Conservation (phyloP, 2,329 filamentous ascomycete genomes). For the Colletotrichum simmondsii region DNA sequence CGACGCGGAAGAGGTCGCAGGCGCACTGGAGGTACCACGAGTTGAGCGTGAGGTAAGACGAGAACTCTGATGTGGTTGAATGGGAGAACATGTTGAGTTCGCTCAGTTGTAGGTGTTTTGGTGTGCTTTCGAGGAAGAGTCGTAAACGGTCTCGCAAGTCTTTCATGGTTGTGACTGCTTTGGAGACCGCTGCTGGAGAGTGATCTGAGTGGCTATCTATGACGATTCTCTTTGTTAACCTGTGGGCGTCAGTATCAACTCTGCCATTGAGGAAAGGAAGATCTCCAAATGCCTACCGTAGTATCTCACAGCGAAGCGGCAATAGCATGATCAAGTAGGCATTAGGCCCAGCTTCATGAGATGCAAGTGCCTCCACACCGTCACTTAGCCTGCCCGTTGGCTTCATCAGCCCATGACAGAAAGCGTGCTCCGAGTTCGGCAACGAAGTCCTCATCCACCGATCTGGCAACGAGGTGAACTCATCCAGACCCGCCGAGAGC, state of each 20-base stretch:
- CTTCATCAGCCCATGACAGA: conserved; percentile 14
- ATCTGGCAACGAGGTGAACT: conserved; percentile 19
- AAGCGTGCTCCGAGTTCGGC: conserved; percentile 5
- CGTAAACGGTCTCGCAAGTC: neutral
- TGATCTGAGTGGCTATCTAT: conserved; percentile 8
- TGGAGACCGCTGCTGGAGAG: neutral
- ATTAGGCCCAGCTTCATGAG: neutral
- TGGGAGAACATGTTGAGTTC: conserved; percentile 24
- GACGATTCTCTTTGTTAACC: conserved; percentile 14
- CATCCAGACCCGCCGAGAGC: conserved; percentile 15
- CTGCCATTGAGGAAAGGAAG: too few relatives aligned
- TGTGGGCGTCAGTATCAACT: neutral
- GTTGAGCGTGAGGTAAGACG: conserved; percentile 13
- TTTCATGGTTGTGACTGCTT: neutral
- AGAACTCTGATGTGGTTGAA: conserved; percentile 20
- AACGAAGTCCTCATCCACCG: conserved; percentile 12
- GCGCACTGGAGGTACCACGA: conserved; percentile 20
- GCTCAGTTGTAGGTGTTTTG: conserved; percentile 4
- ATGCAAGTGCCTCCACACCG: neutral
- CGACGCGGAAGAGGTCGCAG: conserved; percentile 21
- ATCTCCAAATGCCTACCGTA: neutral
- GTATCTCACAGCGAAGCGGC: neutral
- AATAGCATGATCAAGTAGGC: conserved; percentile 10
- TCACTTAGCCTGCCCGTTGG: conserved; percentile 3
- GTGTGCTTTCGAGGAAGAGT: conserved; percentile 3